Evolutionary conservation across 257 asterid species (phyloP).

Genomic region (Solanum okadae): DNA sequence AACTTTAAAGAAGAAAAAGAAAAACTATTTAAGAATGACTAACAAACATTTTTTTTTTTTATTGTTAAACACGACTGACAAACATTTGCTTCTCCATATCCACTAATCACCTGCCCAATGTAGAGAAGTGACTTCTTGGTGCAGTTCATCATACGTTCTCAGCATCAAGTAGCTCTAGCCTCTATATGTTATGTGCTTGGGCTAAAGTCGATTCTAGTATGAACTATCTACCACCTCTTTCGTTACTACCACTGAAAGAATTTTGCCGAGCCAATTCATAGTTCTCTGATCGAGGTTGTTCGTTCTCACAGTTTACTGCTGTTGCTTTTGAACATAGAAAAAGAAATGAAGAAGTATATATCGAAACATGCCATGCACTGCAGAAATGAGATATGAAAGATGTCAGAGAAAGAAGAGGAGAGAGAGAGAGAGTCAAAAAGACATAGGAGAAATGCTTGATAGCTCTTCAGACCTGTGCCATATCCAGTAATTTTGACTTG

Average conservation of each 20-base stretch:
- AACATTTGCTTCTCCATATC: background rate
- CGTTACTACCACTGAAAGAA: conserved; percentile 38
- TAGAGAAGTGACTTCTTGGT: background rate
- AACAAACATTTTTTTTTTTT: background rate
- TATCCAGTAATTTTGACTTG: conserved; percentile 76
- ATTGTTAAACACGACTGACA: background rate
- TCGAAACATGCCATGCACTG: conserved; percentile 86
- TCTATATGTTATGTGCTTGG: background rate
- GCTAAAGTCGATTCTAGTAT: background rate
- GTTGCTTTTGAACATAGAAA: conserved; percentile 83
- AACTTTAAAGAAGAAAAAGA: background rate
- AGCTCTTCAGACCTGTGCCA: conserved; percentile 79
- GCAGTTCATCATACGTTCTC: background rate
- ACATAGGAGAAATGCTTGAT: background rate
- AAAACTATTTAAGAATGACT: background rate
- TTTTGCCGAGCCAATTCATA: conserved; percentile 65
- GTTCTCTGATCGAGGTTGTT: conserved; percentile 30
- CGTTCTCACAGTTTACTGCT: conserved; percentile 29
- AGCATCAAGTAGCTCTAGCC: background rate
- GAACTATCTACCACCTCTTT: conserved; percentile 24
- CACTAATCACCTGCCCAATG: background rate
- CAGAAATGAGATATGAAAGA: conserved; percentile 20
- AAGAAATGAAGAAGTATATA: conserved; percentile 78
- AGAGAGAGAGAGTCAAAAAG: background rate
- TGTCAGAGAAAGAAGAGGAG: background rate